Evolutionary conservation across 495 filamentous ascomycete species (phyloP), one percentile per base, ranked within the genome.

Genomic region (Patellaria atrata): DNA sequence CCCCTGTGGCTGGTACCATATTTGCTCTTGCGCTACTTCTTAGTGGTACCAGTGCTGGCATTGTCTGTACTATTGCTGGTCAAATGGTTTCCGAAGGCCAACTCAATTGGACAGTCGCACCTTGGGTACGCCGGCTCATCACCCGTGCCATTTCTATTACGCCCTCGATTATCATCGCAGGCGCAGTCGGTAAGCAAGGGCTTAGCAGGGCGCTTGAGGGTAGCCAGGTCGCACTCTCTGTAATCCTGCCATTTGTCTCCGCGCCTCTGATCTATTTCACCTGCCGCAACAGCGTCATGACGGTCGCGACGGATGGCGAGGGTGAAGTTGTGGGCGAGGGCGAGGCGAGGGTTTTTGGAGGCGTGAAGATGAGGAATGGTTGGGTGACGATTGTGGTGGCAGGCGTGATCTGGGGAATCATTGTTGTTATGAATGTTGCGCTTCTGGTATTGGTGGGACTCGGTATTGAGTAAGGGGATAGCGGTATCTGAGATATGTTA

Each of bases 261-360:
- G 82, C 81, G 3, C 85, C 85, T 13, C 58, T 94, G 14, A 78
- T 94, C 43, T 94, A 75, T 53, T 92, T 92, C 47, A 94, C 85
- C 1, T 82, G 78, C 40, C 63, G 75, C 27, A 75, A 77, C 39
- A 68, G 71, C 43, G 89, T 81, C 51, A 92, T 94, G 85, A 78
- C 67, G 15, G 82, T 82, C 22, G 28, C 36, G 12, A 44, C 41
- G 15, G 18, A 21, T 22, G 31, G 33, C 27, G 13, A 11, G 1
- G 21, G 25, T 29, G 37, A 33, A 12, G 18, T 22, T 15, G 30
- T 19, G 11, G 23, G 28, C 16, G 20, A 18, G 29, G 25, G 32
- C 11, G 22, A 13, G 16, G 16, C 5, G 3, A 37, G 34, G 7
- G 27, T 20, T 3, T 32, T 21, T 27, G 25, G 32, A 3, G 35